These are phyloP conservation scores for Tolypocladium sp. DNA, from an alignment of 2,329 filamentous ascomycete species.

Conservation along the genomic window DNA sequence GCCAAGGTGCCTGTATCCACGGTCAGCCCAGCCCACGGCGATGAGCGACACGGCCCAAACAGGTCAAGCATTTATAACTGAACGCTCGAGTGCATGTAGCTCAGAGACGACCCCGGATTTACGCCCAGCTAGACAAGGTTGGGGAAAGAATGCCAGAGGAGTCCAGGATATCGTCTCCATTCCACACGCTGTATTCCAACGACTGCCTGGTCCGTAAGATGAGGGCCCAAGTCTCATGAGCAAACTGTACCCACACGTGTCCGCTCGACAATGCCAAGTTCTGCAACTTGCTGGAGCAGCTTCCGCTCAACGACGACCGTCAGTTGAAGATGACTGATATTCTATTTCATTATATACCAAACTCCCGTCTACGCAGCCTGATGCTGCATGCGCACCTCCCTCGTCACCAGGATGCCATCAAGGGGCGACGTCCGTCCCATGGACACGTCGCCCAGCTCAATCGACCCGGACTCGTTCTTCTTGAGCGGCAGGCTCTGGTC, in stretches of 20 bases:
- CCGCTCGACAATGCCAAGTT: background rate
- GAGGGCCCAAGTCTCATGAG: background rate
- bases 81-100: too few species aligned
- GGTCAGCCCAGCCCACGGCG: too few species aligned
- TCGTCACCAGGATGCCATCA: constrained; percentile 5
- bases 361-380: background rate
- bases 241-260: background rate
- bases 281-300: background rate
- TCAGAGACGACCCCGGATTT: too few species aligned
- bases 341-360: background rate
- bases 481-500: background rate
- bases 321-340: background rate
- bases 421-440: background rate
- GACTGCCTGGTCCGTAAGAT: background rate
- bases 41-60: too few species aligned
- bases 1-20: too few species aligned
- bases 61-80: too few species aligned
- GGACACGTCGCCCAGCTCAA: constrained; percentile 2
- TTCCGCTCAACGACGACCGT: background rate
- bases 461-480: constrained; percentile 1
- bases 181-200: background rate
- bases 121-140: too few species aligned
- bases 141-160: too few species aligned
- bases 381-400: constrained; percentile 3
- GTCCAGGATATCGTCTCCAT: background rate